Evolutionary conservation across 108 stramenopile genomes (phyloP).

Genomic region (Cyclotella kingstonii): DNA sequence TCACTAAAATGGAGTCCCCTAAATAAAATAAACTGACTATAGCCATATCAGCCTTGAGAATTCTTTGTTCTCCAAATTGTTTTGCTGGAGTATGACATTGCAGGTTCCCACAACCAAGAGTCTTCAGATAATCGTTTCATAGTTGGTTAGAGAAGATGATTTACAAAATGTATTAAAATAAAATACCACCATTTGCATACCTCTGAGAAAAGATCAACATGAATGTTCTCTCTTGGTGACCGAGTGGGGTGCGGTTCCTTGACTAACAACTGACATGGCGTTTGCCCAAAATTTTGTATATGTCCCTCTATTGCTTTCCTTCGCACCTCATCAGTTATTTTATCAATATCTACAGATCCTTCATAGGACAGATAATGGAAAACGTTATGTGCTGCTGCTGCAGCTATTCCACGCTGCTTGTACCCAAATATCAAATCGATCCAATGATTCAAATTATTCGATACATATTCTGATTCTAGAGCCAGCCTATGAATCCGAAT

Average conservation of each 20-base stretch:
- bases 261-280: conserved; percentile 84
- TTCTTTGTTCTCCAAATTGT: conserved; percentile 62
- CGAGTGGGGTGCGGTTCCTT: conserved; percentile 71
- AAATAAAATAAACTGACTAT: conserved; percentile 60
- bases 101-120: conserved; percentile 38
- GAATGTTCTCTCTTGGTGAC: conserved; percentile 35
- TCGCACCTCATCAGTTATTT: conserved; percentile 86
- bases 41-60: conserved; percentile 27
- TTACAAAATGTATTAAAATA: too few relatives aligned
- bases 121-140: too few relatives aligned
- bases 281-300: conserved; percentile 97
- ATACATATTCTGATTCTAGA: conserved; percentile 93
- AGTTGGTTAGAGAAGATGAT: too few relatives aligned
- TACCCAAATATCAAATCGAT: conserved; percentile 96
- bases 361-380: conserved; percentile 97
- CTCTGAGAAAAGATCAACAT: conserved; percentile 58
- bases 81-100: conserved; percentile 67
- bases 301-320: conserved; percentile 88
- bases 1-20: conserved; percentile 52
- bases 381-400: conserved; percentile 85
- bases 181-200: conserved; percentile 25
- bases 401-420: conserved; percentile 87
- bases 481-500: conserved; percentile 89
- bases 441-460: conserved; percentile 88
- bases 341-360: conserved; percentile 94